Percentiles rank a stretch among this genome's conserved stretches.
Conservation (phyloP, 768 basidiomycete species). For the Termitomyces sp. region DNA sequence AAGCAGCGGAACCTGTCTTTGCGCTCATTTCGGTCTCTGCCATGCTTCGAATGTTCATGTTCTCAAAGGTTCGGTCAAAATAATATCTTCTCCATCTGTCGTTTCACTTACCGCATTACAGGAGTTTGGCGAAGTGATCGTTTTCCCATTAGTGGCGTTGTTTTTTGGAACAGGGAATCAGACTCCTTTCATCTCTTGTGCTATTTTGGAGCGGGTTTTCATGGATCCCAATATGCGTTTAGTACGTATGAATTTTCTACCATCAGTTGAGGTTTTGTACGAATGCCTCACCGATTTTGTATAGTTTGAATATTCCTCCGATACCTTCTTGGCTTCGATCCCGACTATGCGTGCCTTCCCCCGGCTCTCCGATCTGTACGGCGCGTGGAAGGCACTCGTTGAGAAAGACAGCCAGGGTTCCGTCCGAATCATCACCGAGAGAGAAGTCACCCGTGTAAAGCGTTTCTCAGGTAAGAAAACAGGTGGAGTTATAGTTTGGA, state of each 20-base stretch:
- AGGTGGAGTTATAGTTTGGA: slow-evolving; percentile 20
- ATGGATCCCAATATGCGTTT: slow-evolving; percentile 29
- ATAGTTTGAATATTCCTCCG: slow-evolving; percentile 25
- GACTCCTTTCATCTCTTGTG: slow-evolving; percentile 26
- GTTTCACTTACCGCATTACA: neutral
- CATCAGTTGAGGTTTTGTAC: neutral
- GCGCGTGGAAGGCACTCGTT: slow-evolving; percentile 19
- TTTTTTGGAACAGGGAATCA: slow-evolving; percentile 30
- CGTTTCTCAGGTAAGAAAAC: slow-evolving; percentile 13
- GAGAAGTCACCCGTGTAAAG: slow-evolving; percentile 22
- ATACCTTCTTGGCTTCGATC: slow-evolving; percentile 22
- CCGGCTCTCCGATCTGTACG: slow-evolving; percentile 20
- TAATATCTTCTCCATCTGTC: neutral
- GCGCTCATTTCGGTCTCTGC: slow-evolving; percentile 23
- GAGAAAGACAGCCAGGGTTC: slow-evolving; percentile 21
- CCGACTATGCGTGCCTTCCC: slow-evolving; percentile 25
- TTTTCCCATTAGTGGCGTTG: slow-evolving; percentile 24
- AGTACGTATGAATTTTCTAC: slow-evolving; percentile 11
- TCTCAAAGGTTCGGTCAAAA: slow-evolving; percentile 20
- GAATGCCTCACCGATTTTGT: neutral
- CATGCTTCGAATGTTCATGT: slow-evolving; percentile 23
- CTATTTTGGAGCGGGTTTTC: slow-evolving; percentile 26
- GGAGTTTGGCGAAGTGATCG: slow-evolving; percentile 25
- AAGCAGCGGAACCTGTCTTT: slow-evolving; percentile 21
- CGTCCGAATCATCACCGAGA: slow-evolving; percentile 17